A percentile compares a stretch with the other conserved stretches of the same genome.
phyloP scores from a whole-genome alignment of 2,329 filamentous ascomycete genomes.

The Fusarium vanettenii region DNA sequence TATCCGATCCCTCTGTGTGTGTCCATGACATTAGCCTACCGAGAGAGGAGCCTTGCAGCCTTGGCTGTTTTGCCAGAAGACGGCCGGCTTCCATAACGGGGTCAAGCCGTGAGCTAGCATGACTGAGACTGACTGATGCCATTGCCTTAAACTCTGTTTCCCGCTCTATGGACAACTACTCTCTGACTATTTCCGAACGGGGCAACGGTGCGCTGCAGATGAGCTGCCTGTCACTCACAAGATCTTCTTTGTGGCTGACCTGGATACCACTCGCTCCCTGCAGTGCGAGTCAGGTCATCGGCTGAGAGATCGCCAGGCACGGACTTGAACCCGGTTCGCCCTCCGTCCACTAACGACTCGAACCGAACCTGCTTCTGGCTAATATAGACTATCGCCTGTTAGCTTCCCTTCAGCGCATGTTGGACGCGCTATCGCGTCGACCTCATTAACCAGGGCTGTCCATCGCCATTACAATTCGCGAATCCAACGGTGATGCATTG shows the following conservation, averaged over 20 bases:
- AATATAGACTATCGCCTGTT: conserved; percentile 27
- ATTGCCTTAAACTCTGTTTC: not conserved
- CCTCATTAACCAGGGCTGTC: not conserved
- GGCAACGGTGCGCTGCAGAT: not conserved
- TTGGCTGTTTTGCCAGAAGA: not conserved
- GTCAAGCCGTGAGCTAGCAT: conserved; percentile 11
- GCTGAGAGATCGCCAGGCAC: conserved; percentile 42
- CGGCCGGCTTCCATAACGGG: not conserved
- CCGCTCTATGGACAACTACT: not conserved
- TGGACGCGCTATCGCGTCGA: not conserved
- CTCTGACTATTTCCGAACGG: not conserved
- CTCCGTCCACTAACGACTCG: conserved; percentile 15
- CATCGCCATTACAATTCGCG: not conserved
- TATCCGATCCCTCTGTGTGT: not conserved
- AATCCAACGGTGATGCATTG: not conserved
- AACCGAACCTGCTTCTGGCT: conserved; percentile 31
- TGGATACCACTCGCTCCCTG: not conserved
- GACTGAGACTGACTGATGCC: not conserved
- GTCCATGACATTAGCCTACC: not conserved
- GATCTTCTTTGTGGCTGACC: conserved; percentile 3
- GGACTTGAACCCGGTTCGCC: conserved; percentile 30
- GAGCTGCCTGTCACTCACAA: not conserved
- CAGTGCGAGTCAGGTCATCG: conserved; percentile 38
- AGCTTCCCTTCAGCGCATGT: conserved; percentile 1
- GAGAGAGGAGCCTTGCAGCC: not conserved